Percentiles rank a stretch among this genome's conserved stretches.
Conservation (phyloP, 139 green algal genomes). For the Pleodorina starrii region DNA sequence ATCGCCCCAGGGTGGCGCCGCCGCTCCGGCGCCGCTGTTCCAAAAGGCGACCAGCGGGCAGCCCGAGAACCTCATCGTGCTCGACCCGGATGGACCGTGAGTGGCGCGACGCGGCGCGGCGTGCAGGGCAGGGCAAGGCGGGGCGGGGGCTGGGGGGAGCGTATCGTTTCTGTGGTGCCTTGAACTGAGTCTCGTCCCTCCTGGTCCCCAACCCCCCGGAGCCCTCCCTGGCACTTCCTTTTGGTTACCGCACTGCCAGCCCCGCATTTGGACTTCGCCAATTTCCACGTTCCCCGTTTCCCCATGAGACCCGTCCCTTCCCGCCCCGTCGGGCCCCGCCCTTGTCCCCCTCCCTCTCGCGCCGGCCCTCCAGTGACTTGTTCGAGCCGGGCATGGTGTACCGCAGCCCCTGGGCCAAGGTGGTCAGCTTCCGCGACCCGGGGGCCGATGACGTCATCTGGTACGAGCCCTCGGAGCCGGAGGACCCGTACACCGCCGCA, state of each 20-base stretch:
- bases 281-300: too few relatives aligned
- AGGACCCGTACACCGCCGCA: neutral
- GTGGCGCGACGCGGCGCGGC: neutral
- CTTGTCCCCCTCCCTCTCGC: too few relatives aligned
- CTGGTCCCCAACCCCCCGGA: too few relatives aligned
- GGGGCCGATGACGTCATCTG: conserved; percentile 36
- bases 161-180: too few relatives aligned
- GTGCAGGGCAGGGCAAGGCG: neutral
- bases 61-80: conserved; percentile 35
- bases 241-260: too few relatives aligned
- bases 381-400: conserved; percentile 47
- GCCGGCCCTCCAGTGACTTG: conserved; percentile 33
- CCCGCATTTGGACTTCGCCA: too few relatives aligned
- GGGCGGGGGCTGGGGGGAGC: neutral
- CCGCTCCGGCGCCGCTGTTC: conserved; percentile 36
- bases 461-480: conserved; percentile 38
- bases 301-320: too few relatives aligned
- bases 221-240: too few relatives aligned
- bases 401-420: conserved; percentile 48
- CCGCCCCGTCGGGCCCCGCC: too few relatives aligned
- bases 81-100: conserved; percentile 49
- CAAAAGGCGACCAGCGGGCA: neutral
- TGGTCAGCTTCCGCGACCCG: conserved; percentile 38
- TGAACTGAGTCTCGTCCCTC: too few relatives aligned
- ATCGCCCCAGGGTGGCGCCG: neutral